phyloP scores from a whole-genome alignment of 1,284 basidiomycete species.

The Tilletia walkeri region DNA sequence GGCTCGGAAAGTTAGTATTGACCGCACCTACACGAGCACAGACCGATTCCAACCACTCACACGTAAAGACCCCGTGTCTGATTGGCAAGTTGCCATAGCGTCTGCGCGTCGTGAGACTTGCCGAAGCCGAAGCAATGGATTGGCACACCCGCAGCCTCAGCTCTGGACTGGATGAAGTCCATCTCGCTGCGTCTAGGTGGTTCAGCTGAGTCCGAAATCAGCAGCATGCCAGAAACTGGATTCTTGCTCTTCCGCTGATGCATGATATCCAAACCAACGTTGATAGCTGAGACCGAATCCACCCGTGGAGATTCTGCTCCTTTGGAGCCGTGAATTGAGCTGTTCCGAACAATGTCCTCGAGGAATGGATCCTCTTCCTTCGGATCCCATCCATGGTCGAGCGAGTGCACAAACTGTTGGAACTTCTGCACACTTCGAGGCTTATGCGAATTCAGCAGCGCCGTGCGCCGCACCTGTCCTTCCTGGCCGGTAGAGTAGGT shows the following conservation, averaged over 20 bases:
- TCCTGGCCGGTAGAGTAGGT: slow-evolving; percentile 41
- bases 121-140: slow-evolving; percentile 97
- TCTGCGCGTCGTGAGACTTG: slow-evolving; percentile 90
- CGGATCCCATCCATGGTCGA: slow-evolving; percentile 30
- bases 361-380: slow-evolving; percentile 37
- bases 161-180: slow-evolving; percentile 91
- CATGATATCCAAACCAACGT: slow-evolving; percentile 71
- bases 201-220: slow-evolving; percentile 87
- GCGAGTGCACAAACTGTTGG: slow-evolving; percentile 16
- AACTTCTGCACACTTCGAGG: slow-evolving; percentile 15
- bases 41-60: slow-evolving; percentile 2
- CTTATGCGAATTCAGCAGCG: slow-evolving; percentile 36
- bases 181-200: slow-evolving; percentile 93
- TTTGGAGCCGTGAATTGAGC: slow-evolving; percentile 17
- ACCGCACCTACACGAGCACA: background rate
- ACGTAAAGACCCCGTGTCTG: slow-evolving; percentile 96
- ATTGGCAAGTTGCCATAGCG: slow-evolving; percentile 98
- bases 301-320: slow-evolving; percentile 39
- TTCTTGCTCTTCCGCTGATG: slow-evolving; percentile 89
- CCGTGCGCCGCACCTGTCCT: slow-evolving; percentile 42
- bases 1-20: no score
- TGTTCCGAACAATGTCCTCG: slow-evolving; percentile 33
- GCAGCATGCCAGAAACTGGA: slow-evolving; percentile 80
- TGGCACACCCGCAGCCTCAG: slow-evolving; percentile 90
- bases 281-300: slow-evolving; percentile 48